phyloP scores from a whole-genome alignment of 768 basidiomycete species.

The Tulasnella sp. region DNA sequence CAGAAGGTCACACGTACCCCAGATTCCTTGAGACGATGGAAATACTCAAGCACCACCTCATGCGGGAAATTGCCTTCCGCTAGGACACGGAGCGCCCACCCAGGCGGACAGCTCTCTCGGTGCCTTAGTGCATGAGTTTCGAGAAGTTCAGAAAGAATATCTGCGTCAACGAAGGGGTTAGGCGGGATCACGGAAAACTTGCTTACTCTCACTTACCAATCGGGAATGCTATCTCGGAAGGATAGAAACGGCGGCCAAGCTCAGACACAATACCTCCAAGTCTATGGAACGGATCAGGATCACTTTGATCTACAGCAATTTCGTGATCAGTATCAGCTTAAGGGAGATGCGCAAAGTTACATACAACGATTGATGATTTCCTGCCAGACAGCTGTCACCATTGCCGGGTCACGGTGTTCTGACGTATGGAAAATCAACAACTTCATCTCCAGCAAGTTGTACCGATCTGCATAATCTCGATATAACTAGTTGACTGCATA shows the following conservation, averaged over 20 bases:
- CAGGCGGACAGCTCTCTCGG: conserved; percentile 44
- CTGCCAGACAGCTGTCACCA: conserved; percentile 80
- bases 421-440: conserved; percentile 87
- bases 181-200: conserved; percentile 1
- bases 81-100: conserved; percentile 74
- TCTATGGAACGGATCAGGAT: background rate
- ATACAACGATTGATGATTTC: conserved; percentile 70
- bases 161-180: conserved; percentile 31
- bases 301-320: no score
- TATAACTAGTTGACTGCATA: conserved; percentile 46
- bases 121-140: conserved; percentile 59
- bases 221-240: conserved; percentile 83
- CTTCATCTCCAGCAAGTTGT: conserved; percentile 70
- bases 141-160: conserved; percentile 59
- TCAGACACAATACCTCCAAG: conserved; percentile 23
- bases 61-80: conserved; percentile 71
- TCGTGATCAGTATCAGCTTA: background rate
- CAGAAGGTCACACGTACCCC: conserved; percentile 41
- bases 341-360: conserved; percentile 20
- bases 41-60: conserved; percentile 69
- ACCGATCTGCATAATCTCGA: conserved; percentile 74
- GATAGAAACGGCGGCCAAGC: conserved; percentile 76
- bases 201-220: conserved; percentile 42
- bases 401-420: conserved; percentile 72
- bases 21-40: conserved; percentile 78